Base-by-base conservation (phyloP, 176 grass and related monocot species). In the Hordeum marinum region DNA sequence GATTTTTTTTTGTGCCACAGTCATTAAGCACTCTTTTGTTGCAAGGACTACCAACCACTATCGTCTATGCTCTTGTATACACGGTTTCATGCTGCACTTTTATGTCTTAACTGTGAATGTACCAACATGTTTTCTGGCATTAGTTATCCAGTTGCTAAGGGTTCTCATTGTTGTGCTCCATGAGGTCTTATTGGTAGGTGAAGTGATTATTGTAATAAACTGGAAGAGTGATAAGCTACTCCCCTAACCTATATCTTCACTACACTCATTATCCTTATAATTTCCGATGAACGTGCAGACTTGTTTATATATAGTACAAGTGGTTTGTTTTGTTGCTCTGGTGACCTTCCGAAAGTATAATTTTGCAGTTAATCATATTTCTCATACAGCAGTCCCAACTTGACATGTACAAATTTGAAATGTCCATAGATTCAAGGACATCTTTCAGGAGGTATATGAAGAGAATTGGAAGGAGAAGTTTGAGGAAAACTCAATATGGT, bases 371-470 rank as follows among this genome's bases (percentile, higher is more conserved):
- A 48, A 67, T 84, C 41, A 60, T 35, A 36, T 63, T 63, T 69
- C 4, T 64, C 37, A 25, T 72, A 62, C 26, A 78, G 10, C 18
- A 76, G 21, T 80, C 11, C 68, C 68, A 63, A 83, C 11, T 79
- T 92, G 86, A 88, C 67, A 66, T 43, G 10, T 50, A 12, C 61
- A 68, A 78, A 82, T 79, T 85, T 82, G 31, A 34, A 79, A 68
- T 75, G 61, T 62, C 50, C 18, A 18, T 89, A 99, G 96, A 72
- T 99, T 99, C 82, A 99, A 96, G 64, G 93, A 99, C 85, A 99
- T 99, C 60, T 99, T 95, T 87, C 90, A 96, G 84, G 91, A 96
- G 84, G 93, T 96, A 58, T 96, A 96, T 87, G 93, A 99, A 77
- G 86, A 76, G 65, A 92, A 86, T 69, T 99, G 96, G 93, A 99